These are phyloP conservation scores for Ziziphus jujuba DNA, from an alignment of 306 rosid genomes.

Conservation along the genomic window DNA sequence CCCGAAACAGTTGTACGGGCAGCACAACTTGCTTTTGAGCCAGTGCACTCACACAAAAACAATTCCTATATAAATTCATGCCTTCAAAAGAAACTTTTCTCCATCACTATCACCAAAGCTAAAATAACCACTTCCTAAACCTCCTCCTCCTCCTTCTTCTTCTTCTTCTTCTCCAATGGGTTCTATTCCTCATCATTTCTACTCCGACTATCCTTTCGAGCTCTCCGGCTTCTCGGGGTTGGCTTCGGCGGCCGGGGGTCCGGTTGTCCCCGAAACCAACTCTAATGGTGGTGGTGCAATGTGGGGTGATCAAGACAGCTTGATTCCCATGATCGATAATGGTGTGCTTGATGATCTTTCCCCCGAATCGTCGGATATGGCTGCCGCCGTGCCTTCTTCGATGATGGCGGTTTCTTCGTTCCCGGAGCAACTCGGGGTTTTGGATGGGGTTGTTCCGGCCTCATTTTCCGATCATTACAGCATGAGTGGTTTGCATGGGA, in stretches of 20 bases:
- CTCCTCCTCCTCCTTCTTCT: not conserved
- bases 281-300: not conserved
- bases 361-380: slow-evolving; percentile 3
- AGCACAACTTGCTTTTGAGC: slow-evolving; percentile 7
- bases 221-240: slow-evolving; percentile 25
- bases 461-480: slow-evolving; percentile 33
- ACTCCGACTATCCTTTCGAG: slow-evolving; percentile 34
- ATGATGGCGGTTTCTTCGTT: slow-evolving; percentile 31
- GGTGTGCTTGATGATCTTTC: not conserved
- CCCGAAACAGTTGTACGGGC: slow-evolving; percentile 1
- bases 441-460: slow-evolving; percentile 30
- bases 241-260: too few relatives aligned
- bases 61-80: slow-evolving; percentile 18
- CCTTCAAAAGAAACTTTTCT: not conserved
- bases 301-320: slow-evolving; percentile 33
- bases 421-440: slow-evolving; percentile 30
- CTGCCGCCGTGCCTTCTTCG: slow-evolving; percentile 25
- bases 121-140: not conserved
- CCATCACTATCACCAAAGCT: not conserved
- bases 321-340: not conserved
- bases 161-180: slow-evolving; percentile 41
- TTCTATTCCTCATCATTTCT: slow-evolving; percentile 49
- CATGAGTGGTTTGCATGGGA: slow-evolving; percentile 36
- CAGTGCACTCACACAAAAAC: not conserved
- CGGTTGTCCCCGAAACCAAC: not conserved